phyloP scores from a whole-genome alignment of 805 yeast genomes.

The Metschnikowia bowlesiae region DNA sequence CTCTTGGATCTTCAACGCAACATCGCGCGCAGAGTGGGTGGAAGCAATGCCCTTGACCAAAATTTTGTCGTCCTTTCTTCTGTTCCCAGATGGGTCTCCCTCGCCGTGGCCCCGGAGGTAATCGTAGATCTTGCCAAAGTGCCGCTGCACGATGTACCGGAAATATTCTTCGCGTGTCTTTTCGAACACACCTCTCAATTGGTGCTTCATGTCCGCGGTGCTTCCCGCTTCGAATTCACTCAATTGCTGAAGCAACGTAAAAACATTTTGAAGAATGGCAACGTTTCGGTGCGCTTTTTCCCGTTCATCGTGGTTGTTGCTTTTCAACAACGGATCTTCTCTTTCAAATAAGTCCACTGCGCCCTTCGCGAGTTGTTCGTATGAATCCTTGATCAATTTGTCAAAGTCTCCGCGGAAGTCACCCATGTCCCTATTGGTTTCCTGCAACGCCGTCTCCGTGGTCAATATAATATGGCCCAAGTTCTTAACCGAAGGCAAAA shows the following conservation, averaged over 20 bases:
- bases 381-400: conserved; percentile 26
- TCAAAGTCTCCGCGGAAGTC: conserved; percentile 17
- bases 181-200: conserved; percentile 26
- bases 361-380: conserved; percentile 30
- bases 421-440: conserved; percentile 11
- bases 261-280: conserved; percentile 37
- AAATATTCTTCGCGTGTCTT: conserved; percentile 30
- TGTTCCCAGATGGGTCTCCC: conserved; percentile 43
- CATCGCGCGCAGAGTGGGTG: conserved; percentile 55
- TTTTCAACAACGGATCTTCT: conserved; percentile 42
- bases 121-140: conserved; percentile 63
- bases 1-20: conserved; percentile 50
- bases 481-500: conserved; percentile 31
- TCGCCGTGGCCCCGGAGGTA: conserved; percentile 63
- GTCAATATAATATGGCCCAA: conserved; percentile 29
- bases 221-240: conserved; percentile 22
- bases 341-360: conserved; percentile 31
- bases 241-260: conserved; percentile 32
- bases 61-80: conserved; percentile 60
- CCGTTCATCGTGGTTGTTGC: conserved; percentile 40
- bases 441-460: conserved; percentile 32
- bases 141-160: conserved; percentile 34
- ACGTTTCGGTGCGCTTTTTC: conserved; percentile 40
- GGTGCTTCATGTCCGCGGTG: conserved; percentile 20
- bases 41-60: conserved; percentile 54